Evolutionary conservation across 169 alveolate genomes (phyloP).

Genomic region (Eimeria praecox): DNA sequence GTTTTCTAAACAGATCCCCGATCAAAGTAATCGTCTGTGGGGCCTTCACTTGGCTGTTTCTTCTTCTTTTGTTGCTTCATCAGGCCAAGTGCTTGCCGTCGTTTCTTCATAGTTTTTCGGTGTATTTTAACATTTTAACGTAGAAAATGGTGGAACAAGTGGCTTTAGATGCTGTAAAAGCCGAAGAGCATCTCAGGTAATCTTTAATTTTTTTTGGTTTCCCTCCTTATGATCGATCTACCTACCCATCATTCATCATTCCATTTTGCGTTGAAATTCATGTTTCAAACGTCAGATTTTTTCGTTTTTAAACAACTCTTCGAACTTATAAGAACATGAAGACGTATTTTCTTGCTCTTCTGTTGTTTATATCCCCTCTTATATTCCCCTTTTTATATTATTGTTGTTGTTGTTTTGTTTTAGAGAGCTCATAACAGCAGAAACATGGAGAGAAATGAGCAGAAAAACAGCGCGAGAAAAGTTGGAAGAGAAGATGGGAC

Average conservation of each 20-base stretch:
- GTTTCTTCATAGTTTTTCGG: not conserved
- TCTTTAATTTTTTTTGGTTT: not conserved
- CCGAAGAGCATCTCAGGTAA: slow-evolving; percentile 78
- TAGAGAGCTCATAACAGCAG: slow-evolving; percentile 74
- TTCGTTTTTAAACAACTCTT: not conserved
- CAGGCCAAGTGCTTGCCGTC: not conserved
- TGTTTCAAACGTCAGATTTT: not conserved
- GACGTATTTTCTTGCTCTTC: not conserved
- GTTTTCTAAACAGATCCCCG: not conserved
- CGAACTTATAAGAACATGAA: not conserved
- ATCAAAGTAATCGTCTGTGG: not conserved
- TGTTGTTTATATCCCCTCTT: not conserved
- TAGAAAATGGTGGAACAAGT: not conserved
- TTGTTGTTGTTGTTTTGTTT: too few species aligned
- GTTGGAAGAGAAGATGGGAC: slow-evolving; percentile 60
- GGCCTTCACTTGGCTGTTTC: not conserved
- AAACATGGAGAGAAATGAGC: slow-evolving; percentile 66
- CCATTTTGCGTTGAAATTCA: not conserved
- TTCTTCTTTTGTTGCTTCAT: not conserved
- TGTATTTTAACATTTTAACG: not conserved
- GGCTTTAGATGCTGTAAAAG: slow-evolving; percentile 52
- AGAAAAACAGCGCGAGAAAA: slow-evolving; percentile 68
- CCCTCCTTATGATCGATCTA: not conserved
- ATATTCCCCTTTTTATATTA: too few species aligned
- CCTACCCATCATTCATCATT: too few species aligned